Percentiles rank a stretch among this genome's conserved stretches.
These are phyloP conservation scores for Raphanus raphanistrum DNA, from an alignment of 345 rosid species.

Conservation along the genomic window DNA sequence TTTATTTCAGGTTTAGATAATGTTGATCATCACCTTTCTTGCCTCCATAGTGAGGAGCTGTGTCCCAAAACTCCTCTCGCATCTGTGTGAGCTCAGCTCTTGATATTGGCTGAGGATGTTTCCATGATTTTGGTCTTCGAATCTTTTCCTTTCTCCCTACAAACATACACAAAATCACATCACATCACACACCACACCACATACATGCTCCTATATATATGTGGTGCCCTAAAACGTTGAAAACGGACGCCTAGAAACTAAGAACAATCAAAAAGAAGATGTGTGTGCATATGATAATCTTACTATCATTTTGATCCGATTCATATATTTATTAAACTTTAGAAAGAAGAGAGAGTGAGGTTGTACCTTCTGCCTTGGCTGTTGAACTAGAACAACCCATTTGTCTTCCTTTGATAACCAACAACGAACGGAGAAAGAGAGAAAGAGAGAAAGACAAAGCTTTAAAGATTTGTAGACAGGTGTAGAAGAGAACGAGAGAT, in stretches of 20 bases:
- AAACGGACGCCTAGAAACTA: background rate
- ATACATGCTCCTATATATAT: background rate
- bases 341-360: slow-evolving; percentile 11
- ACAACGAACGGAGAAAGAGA: slow-evolving; percentile 10
- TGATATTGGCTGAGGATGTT: slow-evolving; percentile 80
- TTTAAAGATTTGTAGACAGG: slow-evolving; percentile 24
- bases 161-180: background rate
- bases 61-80: slow-evolving; percentile 97
- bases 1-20: background rate
- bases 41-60: slow-evolving; percentile 97
- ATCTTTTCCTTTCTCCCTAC: slow-evolving; percentile 60
- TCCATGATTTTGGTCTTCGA: slow-evolving; percentile 87
- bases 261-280: slow-evolving; percentile 8
- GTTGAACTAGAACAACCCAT: slow-evolving; percentile 42
- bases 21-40: slow-evolving; percentile 35
- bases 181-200: slow-evolving; percentile 10
- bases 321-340: slow-evolving; percentile 1
- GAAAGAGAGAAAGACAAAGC: slow-evolving; percentile 9
- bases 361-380: slow-evolving; percentile 31
- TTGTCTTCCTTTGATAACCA: background rate
- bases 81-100: slow-evolving; percentile 69
- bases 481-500: slow-evolving; percentile 11
- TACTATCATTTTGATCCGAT: background rate
- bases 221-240: background rate
- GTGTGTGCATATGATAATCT: background rate